Conservation (phyloP, 257 asterid species). For the Sherardia arvensis region DNA sequence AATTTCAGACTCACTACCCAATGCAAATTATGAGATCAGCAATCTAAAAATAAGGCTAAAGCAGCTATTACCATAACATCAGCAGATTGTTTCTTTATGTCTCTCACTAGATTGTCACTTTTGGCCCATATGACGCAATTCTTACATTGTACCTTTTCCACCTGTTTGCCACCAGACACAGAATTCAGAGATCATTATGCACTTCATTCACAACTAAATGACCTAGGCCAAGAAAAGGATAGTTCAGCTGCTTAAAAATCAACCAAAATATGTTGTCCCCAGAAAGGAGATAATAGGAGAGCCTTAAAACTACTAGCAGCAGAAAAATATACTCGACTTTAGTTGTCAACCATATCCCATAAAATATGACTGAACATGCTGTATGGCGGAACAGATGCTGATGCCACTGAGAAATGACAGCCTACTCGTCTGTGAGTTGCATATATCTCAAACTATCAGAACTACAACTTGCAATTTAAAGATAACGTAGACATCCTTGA, state of each 20-base stretch:
- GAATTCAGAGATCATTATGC: not conserved
- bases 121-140: constrained; percentile 93
- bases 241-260: not conserved
- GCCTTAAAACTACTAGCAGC: constrained; percentile 2
- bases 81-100: constrained; percentile 44
- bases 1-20: not conserved
- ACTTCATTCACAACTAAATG: not conserved
- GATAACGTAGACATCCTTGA: not conserved
- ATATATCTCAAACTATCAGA: not conserved
- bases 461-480: not conserved
- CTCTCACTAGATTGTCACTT: constrained; percentile 87
- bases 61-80: constrained; percentile 46
- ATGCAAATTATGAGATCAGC: not conserved
- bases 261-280: not conserved
- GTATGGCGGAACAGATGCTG: not conserved
- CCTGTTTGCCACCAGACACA: constrained; percentile 33
- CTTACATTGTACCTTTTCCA: constrained; percentile 49
- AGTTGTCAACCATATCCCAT: not conserved
- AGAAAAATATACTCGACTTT: not conserved
- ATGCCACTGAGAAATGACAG: not conserved
- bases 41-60: not conserved
- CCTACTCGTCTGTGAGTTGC: not conserved
- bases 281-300: not conserved
- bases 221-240: not conserved
- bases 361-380: not conserved